Percentiles rank a stretch among this genome's conserved stretches.
These are phyloP conservation scores for Filosporella fistucella DNA, from an alignment of 495 filamentous ascomycete species.

Conservation along the genomic window DNA sequence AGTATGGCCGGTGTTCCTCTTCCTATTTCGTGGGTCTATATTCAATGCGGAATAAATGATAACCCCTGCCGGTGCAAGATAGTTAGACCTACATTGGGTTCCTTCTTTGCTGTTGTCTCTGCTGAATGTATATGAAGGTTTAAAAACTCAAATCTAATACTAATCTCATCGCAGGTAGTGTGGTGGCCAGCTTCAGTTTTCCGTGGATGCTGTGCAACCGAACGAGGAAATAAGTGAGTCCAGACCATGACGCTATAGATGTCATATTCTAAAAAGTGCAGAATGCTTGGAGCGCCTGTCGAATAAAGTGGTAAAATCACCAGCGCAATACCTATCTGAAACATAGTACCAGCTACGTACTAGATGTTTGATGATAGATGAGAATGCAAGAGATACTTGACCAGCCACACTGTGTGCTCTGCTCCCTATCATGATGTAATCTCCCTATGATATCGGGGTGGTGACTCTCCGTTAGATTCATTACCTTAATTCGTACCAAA, in stretches of 20 bases:
- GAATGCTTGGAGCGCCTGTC: conserved; percentile 50
- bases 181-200: conserved; percentile 56
- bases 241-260: background rate
- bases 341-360: no score
- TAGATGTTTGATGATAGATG: no score
- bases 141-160: background rate
- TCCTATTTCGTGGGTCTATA: conserved; percentile 15
- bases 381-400: no score
- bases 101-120: conserved; percentile 41
- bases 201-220: conserved; percentile 54
- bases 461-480: no score
- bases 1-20: no score
- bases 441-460: no score
- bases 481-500: no score
- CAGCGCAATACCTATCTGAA: conserved; percentile 50
- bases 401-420: no score
- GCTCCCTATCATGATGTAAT: no score
- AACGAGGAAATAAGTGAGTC: conserved; percentile 49
- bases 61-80: conserved; percentile 62
- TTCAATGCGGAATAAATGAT: conserved; percentile 29
- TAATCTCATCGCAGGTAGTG: conserved; percentile 34
- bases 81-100: conserved; percentile 56
- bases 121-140: conserved; percentile 39
- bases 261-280: conserved; percentile 21
- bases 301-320: conserved; percentile 49